Evolutionary conservation across 2,329 filamentous ascomycete genomes (phyloP).

Genomic region (Hymenoscyphus repandus): DNA sequence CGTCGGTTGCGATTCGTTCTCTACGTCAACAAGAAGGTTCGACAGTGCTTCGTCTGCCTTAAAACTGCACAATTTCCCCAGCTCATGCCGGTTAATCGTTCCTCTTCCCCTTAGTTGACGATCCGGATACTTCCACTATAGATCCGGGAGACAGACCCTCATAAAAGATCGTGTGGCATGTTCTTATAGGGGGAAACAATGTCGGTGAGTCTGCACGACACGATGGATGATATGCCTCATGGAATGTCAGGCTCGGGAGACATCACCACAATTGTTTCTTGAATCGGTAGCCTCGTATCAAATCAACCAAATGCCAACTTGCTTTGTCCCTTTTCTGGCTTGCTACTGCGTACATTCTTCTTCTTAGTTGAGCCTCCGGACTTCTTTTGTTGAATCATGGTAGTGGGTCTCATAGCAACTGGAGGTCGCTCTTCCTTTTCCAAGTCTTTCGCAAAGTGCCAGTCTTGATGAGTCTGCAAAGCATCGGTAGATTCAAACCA

Average conservation of each 20-base stretch:
- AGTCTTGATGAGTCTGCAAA: slow-evolving; percentile 77
- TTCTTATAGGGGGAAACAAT: slow-evolving; percentile 18
- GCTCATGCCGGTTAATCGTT: slow-evolving; percentile 12
- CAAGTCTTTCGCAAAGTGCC: slow-evolving; percentile 88
- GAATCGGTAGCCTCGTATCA: neutral
- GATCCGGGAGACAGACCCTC: slow-evolving; percentile 7
- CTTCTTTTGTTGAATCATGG: slow-evolving; percentile 27
- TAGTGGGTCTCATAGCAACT: slow-evolving; percentile 11
- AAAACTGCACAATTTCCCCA: slow-evolving; percentile 7
- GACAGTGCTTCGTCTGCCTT: slow-evolving; percentile 2
- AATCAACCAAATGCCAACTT: slow-evolving; percentile 48
- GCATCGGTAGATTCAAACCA: slow-evolving; percentile 52
- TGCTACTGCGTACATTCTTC: slow-evolving; percentile 18
- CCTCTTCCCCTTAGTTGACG: slow-evolving; percentile 11
- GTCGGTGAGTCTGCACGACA: slow-evolving; percentile 8
- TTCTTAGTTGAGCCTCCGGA: slow-evolving; percentile 27
- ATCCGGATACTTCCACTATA: slow-evolving; percentile 14
- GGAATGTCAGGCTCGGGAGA: neutral
- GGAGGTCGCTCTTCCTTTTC: slow-evolving; percentile 44
- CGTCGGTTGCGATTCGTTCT: slow-evolving; percentile 5
- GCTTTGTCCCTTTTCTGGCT: slow-evolving; percentile 52
- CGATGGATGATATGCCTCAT: neutral
- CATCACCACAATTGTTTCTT: neutral
- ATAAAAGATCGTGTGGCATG: slow-evolving; percentile 24
- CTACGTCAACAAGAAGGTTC: slow-evolving; percentile 10